Percentiles rank a stretch among this genome's conserved stretches.
Conservation (phyloP, 169 alveolate genomes). For the Plasmodium malariae region DNA sequence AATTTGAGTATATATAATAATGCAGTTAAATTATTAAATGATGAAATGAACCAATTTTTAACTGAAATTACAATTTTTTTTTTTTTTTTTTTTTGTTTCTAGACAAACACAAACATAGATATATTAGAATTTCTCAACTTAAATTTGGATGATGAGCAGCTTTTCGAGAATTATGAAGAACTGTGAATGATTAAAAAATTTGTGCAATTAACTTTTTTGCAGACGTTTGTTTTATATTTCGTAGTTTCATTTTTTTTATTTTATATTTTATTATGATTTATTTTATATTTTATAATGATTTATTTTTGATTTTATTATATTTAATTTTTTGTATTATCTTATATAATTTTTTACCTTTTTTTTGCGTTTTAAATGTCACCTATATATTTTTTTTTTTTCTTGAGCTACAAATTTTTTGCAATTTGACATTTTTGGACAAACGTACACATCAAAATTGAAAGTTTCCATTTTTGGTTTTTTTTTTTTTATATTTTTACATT, state of each 20-base stretch:
- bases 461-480: not conserved
- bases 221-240: not conserved
- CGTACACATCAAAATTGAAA: not conserved
- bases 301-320: not conserved
- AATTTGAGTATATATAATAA: not conserved
- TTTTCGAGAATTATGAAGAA: conserved; percentile 76
- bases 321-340: conserved; percentile 1
- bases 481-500: not conserved
- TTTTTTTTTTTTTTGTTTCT: too few relatives aligned
- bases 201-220: not conserved
- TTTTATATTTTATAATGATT: too few relatives aligned
- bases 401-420: not conserved
- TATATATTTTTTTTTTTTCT: too few relatives aligned
- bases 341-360: not conserved
- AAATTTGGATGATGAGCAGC: conserved; percentile 71
- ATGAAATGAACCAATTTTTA: not conserved
- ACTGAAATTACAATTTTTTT: conserved; percentile 11
- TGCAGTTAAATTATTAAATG: not conserved
- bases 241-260: not conserved
- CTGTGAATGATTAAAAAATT: conserved; percentile 9
- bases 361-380: not conserved
- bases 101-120: conserved; percentile 64
- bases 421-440: not conserved
- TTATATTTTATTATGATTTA: conserved; percentile 14
- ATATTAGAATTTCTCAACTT: conserved; percentile 40